Evolutionary conservation across 2,329 filamentous ascomycete species (phyloP).

Genomic region (Pyrenophora teres): DNA sequence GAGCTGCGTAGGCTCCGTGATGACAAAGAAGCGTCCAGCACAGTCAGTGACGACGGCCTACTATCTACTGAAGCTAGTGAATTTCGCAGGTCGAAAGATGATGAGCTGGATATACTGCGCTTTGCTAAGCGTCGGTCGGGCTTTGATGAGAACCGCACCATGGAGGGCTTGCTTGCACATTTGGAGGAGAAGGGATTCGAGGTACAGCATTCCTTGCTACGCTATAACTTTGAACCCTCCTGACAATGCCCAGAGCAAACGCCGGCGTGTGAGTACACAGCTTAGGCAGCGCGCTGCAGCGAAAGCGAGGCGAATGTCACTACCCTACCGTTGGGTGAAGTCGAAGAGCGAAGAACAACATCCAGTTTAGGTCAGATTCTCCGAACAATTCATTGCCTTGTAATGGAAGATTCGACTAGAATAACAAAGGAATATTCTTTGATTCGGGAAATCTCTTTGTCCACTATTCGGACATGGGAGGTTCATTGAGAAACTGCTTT

Average conservation of each 20-base stretch:
- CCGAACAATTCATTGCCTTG: neutral
- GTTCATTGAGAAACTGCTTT: neutral
- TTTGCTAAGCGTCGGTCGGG: constrained; percentile 27
- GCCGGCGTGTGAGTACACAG: constrained; percentile 30
- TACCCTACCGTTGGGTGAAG: constrained; percentile 22
- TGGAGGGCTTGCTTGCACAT: constrained; percentile 25
- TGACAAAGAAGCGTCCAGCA: constrained; percentile 27
- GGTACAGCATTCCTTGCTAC: constrained; percentile 1
- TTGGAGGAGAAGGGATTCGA: constrained; percentile 19
- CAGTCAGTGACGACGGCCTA: constrained; percentile 8
- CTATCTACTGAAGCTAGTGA: constrained; percentile 14
- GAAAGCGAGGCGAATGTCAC: constrained; percentile 32
- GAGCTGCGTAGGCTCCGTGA: constrained; percentile 30
- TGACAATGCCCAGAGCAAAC: constrained; percentile 22
- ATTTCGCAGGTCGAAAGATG: constrained; percentile 25
- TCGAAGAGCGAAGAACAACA: constrained; percentile 11
- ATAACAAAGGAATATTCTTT: neutral
- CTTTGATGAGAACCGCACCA: constrained; percentile 36
- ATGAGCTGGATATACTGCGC: constrained; percentile 21
- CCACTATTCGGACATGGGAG: neutral
- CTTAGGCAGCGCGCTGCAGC: constrained; percentile 26
- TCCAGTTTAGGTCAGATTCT: neutral
- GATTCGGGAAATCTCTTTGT: neutral
- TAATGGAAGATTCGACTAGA: too few relatives aligned
- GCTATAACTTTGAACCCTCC: neutral